A percentile compares a stretch with the other conserved stretches of the same genome.
Evolutionary conservation across 164 flowering plant genomes (phyloP).

Genomic region (Vitis labrusca): DNA sequence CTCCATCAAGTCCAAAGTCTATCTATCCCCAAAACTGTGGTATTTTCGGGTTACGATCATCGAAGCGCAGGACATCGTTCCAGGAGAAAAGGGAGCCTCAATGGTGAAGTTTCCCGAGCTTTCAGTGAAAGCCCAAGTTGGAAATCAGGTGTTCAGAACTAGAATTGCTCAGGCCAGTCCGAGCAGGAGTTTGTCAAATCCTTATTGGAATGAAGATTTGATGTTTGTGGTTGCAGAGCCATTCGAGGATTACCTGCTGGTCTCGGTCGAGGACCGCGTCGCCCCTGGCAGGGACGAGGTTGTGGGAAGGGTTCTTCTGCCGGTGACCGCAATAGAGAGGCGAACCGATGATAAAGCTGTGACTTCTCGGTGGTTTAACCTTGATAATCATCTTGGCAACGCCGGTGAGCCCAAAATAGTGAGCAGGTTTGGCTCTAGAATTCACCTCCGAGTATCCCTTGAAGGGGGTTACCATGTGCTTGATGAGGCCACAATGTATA

Average conservation of each 20-base stretch:
- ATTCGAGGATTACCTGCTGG: constrained; percentile 56
- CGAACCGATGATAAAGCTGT: constrained; percentile 57
- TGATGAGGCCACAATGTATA: constrained; percentile 73
- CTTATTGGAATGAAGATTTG: constrained; percentile 81
- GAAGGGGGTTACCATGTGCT: constrained; percentile 89
- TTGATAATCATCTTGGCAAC: constrained; percentile 39
- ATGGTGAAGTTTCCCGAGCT: constrained; percentile 52
- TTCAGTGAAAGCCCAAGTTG: constrained; percentile 49
- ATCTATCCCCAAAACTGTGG: constrained; percentile 71
- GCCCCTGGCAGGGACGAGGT: constrained; percentile 59
- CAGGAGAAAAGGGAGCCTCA: constrained; percentile 35
- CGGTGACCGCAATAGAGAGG: constrained; percentile 49
- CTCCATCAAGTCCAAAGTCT: constrained; percentile 58
- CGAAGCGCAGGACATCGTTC: constrained; percentile 61
- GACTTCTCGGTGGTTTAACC: constrained; percentile 65
- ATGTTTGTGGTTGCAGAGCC: constrained; percentile 75
- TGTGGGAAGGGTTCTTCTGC: constrained; percentile 58
- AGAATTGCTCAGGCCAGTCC: constrained; percentile 31
- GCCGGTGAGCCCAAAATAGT: constrained; percentile 31
- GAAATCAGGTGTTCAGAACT: constrained; percentile 55
- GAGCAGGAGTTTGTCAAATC: constrained; percentile 39
- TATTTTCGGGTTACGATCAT: constrained; percentile 49
- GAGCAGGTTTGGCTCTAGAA: constrained; percentile 56
- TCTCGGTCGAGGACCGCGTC: constrained; percentile 62
- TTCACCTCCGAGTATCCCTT: constrained; percentile 64